Conservation (phyloP, 2,329 filamentous ascomycete species). For the Elsinoe australis region DNA sequence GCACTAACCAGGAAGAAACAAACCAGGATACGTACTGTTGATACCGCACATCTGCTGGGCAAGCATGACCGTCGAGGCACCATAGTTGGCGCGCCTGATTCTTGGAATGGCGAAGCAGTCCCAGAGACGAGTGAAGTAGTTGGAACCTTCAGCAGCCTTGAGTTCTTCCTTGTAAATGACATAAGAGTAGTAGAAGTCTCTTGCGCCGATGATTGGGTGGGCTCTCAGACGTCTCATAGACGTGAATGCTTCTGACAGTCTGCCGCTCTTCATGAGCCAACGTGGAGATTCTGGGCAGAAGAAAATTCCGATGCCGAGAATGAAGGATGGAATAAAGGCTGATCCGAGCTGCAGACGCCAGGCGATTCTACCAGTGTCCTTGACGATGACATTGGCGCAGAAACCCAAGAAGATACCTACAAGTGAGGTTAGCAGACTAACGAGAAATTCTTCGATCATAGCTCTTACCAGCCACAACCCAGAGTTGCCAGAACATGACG, state of each 20-base stretch:
- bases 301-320: slow-evolving; percentile 29
- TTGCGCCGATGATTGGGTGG: slow-evolving; percentile 27
- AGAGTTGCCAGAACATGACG: slow-evolving; percentile 77
- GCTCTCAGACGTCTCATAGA: slow-evolving; percentile 37
- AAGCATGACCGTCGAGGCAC: slow-evolving; percentile 30
- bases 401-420: slow-evolving; percentile 55
- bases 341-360: slow-evolving; percentile 66
- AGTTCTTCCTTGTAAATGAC: slow-evolving; percentile 23
- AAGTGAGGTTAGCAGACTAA: too few relatives aligned
- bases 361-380: slow-evolving; percentile 49
- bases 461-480: slow-evolving; percentile 34
- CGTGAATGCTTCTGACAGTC: slow-evolving; percentile 33
- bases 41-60: slow-evolving; percentile 54
- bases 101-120: slow-evolving; percentile 34
- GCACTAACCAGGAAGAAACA: background rate
- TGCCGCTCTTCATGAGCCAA: slow-evolving; percentile 45
- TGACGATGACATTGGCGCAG: slow-evolving; percentile 57
- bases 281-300: slow-evolving; percentile 26
- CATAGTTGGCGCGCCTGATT: slow-evolving; percentile 27
- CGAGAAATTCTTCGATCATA: too few relatives aligned
- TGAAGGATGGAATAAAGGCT: slow-evolving; percentile 44
- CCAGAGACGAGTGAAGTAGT: slow-evolving; percentile 37
- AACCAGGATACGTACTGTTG: slow-evolving; percentile 20
- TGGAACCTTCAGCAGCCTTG: slow-evolving; percentile 31
- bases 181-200: slow-evolving; percentile 28